A percentile compares a stretch with the other conserved stretches of the same genome.
Evolutionary conservation across 31 red algal genomes (phyloP).

Genomic region (Asparagopsis taxiformis): DNA sequence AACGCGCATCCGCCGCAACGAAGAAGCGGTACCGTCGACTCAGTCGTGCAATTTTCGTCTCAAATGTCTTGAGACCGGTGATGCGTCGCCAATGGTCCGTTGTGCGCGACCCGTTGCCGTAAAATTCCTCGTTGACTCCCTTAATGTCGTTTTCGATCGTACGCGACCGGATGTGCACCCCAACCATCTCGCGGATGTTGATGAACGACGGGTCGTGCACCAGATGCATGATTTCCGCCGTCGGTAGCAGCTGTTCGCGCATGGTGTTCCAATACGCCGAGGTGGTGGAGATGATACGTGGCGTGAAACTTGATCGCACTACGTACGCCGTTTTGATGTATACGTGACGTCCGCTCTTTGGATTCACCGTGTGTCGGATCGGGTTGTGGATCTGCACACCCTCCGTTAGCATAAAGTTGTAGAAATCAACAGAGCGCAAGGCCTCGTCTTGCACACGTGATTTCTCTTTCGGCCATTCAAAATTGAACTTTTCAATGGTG

Average conservation of each 20-base stretch:
- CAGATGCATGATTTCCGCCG: conserved; percentile 38
- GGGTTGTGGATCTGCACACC: conserved; percentile 60
- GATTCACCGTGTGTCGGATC: conserved; percentile 40
- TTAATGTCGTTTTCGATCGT: conserved; percentile 74
- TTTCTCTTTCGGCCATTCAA: conserved; percentile 56
- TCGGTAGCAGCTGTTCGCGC: conserved; percentile 34
- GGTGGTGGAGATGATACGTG: conserved; percentile 51
- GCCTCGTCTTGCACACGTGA: conserved; percentile 45
- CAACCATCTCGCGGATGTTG: conserved; percentile 61
- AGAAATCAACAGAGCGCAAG: conserved; percentile 69
- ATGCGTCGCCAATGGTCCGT: conserved; percentile 68
- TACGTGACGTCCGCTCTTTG: conserved; percentile 33
- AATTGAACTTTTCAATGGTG: conserved; percentile 52
- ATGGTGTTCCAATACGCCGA: conserved; percentile 74
- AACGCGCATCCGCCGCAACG: conserved; percentile 61
- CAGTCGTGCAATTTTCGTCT: conserved; percentile 48
- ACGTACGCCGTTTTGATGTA: conserved; percentile 78
- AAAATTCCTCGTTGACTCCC: conserved; percentile 64
- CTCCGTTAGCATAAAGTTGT: conserved; percentile 69
- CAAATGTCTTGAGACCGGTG: conserved; percentile 64
- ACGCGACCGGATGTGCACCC: conserved; percentile 70
- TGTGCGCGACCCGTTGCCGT: conserved; percentile 41
- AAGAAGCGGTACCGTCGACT: conserved; percentile 49
- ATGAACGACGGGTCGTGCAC: conserved; percentile 46
- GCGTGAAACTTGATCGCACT: conserved; percentile 61